Conservation (phyloP, 805 yeast species). For the Kodamaea kaohsiungensis region DNA sequence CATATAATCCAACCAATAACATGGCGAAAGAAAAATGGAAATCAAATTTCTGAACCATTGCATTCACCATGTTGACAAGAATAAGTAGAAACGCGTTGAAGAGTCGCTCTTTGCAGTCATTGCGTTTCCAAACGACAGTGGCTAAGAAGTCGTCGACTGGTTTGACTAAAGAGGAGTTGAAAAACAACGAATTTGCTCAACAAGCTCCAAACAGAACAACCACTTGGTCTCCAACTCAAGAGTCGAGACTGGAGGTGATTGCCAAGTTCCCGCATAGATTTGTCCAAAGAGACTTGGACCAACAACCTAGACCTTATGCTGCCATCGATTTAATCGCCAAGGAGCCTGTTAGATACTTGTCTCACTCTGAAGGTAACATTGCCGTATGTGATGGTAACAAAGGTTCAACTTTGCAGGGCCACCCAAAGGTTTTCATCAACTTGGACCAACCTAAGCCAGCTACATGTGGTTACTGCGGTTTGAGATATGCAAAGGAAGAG, state of each 20-base stretch:
- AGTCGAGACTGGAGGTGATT: conserved; percentile 55
- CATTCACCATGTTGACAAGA: conserved; percentile 14
- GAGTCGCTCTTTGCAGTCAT: background rate
- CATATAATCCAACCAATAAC: conserved; percentile 2
- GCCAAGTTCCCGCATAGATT: conserved; percentile 58
- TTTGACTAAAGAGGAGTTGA: conserved; percentile 20
- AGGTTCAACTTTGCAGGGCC: conserved; percentile 70
- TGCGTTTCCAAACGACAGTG: conserved; percentile 14
- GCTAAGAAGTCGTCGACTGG: conserved; percentile 17
- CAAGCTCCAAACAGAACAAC: conserved; percentile 78
- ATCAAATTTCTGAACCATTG: background rate
- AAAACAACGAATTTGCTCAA: conserved; percentile 31
- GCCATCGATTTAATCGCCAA: conserved; percentile 81
- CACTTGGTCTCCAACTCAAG: conserved; percentile 75
- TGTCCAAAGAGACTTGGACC: conserved; percentile 63
- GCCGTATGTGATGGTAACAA: conserved; percentile 86
- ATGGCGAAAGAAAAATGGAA: background rate
- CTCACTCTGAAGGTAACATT: conserved; percentile 47
- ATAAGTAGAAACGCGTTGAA: conserved; percentile 7
- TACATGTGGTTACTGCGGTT: conserved; percentile 81
- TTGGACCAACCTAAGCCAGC: conserved; percentile 73
- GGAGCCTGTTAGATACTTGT: conserved; percentile 66
- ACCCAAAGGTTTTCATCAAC: conserved; percentile 80
- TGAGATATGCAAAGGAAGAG: conserved; percentile 60
- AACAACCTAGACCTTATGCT: conserved; percentile 78